phyloP scores from a whole-genome alignment of 2,329 filamentous ascomycete species.

The Mycosphaerella sp. region DNA sequence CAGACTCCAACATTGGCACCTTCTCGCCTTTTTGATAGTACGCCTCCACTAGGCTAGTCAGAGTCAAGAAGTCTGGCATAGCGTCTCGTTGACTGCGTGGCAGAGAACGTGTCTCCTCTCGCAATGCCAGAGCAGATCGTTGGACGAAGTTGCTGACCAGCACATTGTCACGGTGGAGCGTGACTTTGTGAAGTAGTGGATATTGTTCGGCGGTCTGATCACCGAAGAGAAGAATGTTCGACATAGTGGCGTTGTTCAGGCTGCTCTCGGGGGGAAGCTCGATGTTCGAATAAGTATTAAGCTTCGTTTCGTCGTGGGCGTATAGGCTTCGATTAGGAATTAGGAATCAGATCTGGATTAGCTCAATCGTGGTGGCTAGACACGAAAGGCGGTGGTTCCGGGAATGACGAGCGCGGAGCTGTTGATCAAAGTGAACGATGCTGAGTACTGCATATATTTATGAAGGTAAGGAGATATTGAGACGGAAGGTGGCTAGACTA shows the following conservation, averaged over 20 bases:
- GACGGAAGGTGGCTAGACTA: conserved; percentile 34
- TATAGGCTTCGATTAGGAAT: conserved; percentile 11
- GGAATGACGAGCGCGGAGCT: conserved; percentile 7
- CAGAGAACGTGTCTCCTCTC: conserved; percentile 54
- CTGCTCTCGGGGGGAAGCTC: neutral
- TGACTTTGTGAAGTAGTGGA: conserved; percentile 50
- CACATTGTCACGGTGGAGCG: conserved; percentile 48
- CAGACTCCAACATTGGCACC: conserved; percentile 59
- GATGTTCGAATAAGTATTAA: conserved; percentile 1
- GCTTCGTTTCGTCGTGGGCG: neutral
- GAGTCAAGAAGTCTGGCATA: conserved; percentile 57
- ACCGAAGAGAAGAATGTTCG: conserved; percentile 58
- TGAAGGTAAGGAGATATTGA: conserved; percentile 20
- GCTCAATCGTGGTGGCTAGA: conserved; percentile 32
- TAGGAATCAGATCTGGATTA: neutral
- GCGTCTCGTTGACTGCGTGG: conserved; percentile 51
- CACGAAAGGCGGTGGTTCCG: conserved; percentile 24
- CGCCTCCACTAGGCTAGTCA: conserved; percentile 59
- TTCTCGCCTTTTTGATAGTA: conserved; percentile 55
- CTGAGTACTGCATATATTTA: conserved; percentile 5
- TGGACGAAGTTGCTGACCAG: conserved; percentile 59
- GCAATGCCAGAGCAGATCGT: conserved; percentile 52
- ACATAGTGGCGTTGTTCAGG: conserved; percentile 27
- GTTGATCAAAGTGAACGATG: conserved; percentile 11
- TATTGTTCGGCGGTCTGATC: conserved; percentile 66